Evolutionary conservation across 768 basidiomycete genomes (phyloP).

Genomic region (Porpolomopsis calyptriformis): DNA sequence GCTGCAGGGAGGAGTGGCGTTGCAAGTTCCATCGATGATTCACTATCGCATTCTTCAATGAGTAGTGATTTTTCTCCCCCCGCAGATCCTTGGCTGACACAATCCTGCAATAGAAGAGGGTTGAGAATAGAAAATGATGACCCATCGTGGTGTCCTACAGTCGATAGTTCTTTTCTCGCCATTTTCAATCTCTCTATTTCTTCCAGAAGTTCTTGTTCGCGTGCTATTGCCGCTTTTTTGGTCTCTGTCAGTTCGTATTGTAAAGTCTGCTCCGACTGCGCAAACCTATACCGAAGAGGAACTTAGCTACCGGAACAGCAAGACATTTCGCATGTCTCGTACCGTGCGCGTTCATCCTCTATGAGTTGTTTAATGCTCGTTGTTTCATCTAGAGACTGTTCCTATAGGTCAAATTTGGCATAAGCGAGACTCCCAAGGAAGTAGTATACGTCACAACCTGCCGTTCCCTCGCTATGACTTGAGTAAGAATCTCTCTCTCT

Average conservation of each 20-base stretch:
- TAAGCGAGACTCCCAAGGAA: neutral
- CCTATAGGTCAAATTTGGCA: neutral
- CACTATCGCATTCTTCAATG: slow-evolving; percentile 27
- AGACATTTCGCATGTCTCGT: too few species aligned
- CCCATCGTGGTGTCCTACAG: neutral
- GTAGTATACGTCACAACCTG: neutral
- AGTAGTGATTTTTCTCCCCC: slow-evolving; percentile 1
- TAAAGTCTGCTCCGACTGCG: slow-evolving; percentile 19
- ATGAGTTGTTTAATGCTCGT: slow-evolving; percentile 13
- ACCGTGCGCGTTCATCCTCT: slow-evolving; percentile 28
- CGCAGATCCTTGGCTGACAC: slow-evolving; percentile 3
- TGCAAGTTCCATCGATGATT: slow-evolving; percentile 42
- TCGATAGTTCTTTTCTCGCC: neutral
- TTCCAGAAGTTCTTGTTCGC: slow-evolving; percentile 25
- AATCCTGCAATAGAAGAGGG: neutral
- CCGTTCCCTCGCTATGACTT: slow-evolving; percentile 9
- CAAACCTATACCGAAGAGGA: slow-evolving; percentile 16
- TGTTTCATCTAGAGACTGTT: neutral
- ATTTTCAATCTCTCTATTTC: slow-evolving; percentile 16
- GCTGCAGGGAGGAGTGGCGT: slow-evolving; percentile 38
- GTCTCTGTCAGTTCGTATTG: slow-evolving; percentile 21
- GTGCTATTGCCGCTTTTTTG: slow-evolving; percentile 14
- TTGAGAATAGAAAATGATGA: neutral
- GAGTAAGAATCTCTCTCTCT: slow-evolving; percentile 23
- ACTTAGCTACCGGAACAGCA: neutral